These are phyloP conservation scores for Alternaria ventricosa DNA, from an alignment of 2,329 filamentous ascomycete species.

Conservation along the genomic window DNA sequence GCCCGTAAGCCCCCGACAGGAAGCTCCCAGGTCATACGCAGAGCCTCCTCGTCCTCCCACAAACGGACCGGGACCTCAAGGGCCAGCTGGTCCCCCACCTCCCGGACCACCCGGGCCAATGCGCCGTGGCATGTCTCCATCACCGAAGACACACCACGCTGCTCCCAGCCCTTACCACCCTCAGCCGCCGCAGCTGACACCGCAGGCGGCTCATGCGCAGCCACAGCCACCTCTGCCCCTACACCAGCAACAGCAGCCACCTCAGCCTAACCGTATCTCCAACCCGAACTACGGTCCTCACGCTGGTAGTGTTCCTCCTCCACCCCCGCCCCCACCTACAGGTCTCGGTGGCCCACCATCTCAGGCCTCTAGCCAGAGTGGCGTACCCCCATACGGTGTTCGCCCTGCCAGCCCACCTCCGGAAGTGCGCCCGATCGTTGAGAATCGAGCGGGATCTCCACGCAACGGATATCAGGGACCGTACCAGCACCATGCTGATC, in stretches of 20 bases:
- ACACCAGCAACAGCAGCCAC: constrained; percentile 34
- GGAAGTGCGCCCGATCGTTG: constrained; percentile 81
- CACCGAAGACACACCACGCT: constrained; percentile 64
- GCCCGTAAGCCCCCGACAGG: constrained; percentile 78
- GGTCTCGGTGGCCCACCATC: constrained; percentile 57
- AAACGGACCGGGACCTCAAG: constrained; percentile 52
- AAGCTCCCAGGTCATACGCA: constrained; percentile 72
- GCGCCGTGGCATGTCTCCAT: constrained; percentile 62
- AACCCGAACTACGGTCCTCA: constrained; percentile 57
- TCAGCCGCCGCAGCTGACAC: constrained; percentile 54
- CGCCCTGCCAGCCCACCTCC: constrained; percentile 78
- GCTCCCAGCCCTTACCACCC: constrained; percentile 60
- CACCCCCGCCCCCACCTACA: constrained; percentile 64
- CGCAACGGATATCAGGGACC: constrained; percentile 85
- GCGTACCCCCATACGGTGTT: constrained; percentile 69
- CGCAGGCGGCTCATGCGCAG: constrained; percentile 59
- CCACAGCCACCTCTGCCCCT: constrained; percentile 51
- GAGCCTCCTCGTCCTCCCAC: constrained; percentile 65
- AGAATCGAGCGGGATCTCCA: constrained; percentile 89
- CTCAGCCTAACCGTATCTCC: constrained; percentile 55
- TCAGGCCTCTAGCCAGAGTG: constrained; percentile 55
- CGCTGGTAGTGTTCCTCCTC: constrained; percentile 59
- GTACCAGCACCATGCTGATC: constrained; percentile 76
- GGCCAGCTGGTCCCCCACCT: constrained; percentile 49
- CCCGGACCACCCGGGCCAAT: constrained; percentile 43